These are phyloP conservation scores for Paracamarosporium sp. DNA, from an alignment of 2,329 filamentous ascomycete species.

Conservation along the genomic window DNA sequence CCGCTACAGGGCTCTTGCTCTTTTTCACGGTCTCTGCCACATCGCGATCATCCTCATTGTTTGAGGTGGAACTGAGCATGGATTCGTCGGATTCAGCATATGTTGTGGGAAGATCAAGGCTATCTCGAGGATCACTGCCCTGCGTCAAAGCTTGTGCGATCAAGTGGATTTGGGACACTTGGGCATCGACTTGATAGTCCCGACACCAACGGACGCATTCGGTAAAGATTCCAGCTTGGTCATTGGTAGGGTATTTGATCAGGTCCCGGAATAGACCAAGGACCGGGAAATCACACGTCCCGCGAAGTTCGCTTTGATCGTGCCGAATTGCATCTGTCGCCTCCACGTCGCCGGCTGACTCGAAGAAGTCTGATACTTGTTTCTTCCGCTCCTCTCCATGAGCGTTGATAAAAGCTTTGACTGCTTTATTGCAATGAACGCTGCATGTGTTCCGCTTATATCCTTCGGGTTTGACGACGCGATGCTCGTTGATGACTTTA, in stretches of 20 bases:
- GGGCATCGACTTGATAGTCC: slow-evolving; percentile 14
- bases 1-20: too few relatives aligned
- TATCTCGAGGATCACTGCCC: neutral
- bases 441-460: slow-evolving; percentile 39
- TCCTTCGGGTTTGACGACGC: slow-evolving; percentile 23
- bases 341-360: slow-evolving; percentile 10
- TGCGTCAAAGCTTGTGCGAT: slow-evolving; percentile 2
- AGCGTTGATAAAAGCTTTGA: slow-evolving; percentile 22
- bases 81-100: neutral
- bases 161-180: neutral
- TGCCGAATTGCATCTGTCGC: slow-evolving; percentile 31
- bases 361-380: slow-evolving; percentile 8
- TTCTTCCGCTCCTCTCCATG: slow-evolving; percentile 21
- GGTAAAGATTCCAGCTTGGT: slow-evolving; percentile 33
- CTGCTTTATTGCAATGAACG: slow-evolving; percentile 34
- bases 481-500: slow-evolving; percentile 29
- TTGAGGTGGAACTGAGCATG: neutral
- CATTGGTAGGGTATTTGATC: slow-evolving; percentile 22
- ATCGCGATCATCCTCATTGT: neutral
- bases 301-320: neutral
- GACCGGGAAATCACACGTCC: slow-evolving; percentile 21
- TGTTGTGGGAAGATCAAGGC: neutral
- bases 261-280: slow-evolving; percentile 20
- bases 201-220: slow-evolving; percentile 31
- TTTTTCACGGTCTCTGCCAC: neutral